phyloP scores from a whole-genome alignment of 495 filamentous ascomycete genomes.

The Lindgomyces ingoldianus region DNA sequence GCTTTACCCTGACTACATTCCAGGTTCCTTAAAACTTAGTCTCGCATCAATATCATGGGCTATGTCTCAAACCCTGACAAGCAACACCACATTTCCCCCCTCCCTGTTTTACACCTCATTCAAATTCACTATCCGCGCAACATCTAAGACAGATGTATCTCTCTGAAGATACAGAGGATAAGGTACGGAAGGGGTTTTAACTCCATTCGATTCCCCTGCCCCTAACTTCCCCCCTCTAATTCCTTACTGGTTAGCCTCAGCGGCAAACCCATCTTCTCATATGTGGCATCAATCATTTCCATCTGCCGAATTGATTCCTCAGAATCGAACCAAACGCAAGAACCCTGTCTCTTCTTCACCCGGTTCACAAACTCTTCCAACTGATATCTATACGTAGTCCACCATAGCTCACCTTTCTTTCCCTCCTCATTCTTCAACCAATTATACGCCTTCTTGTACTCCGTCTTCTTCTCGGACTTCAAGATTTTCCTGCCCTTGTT shows the following conservation, averaged over 20 bases:
- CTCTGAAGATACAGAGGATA: too few relatives aligned
- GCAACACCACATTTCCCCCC: too few relatives aligned
- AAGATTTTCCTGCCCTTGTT: conserved; percentile 29
- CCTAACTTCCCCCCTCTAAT: not conserved
- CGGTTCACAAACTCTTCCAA: conserved; percentile 44
- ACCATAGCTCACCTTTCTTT: conserved; percentile 37
- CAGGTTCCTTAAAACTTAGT: too few relatives aligned
- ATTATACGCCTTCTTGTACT: conserved; percentile 37
- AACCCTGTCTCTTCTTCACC: conserved; percentile 38
- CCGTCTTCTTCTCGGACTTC: conserved; percentile 31
- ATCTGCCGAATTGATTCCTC: conserved; percentile 43
- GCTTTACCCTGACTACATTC: too few relatives aligned
- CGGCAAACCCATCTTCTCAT: conserved; percentile 40
- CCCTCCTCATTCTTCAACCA: conserved; percentile 21
- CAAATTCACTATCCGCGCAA: too few relatives aligned
- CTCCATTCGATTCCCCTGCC: too few relatives aligned
- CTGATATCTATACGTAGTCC: conserved; percentile 45
- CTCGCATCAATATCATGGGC: too few relatives aligned
- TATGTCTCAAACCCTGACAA: too few relatives aligned
- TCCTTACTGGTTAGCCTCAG: conserved; percentile 23
- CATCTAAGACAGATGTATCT: too few relatives aligned
- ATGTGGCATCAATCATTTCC: conserved; percentile 42
- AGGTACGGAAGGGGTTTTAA: too few relatives aligned
- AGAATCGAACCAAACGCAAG: conserved; percentile 34
- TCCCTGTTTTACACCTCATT: too few relatives aligned